Base-by-base conservation (phyloP, 768 basidiomycete genomes). In the Termitomyces sp. region DNA sequence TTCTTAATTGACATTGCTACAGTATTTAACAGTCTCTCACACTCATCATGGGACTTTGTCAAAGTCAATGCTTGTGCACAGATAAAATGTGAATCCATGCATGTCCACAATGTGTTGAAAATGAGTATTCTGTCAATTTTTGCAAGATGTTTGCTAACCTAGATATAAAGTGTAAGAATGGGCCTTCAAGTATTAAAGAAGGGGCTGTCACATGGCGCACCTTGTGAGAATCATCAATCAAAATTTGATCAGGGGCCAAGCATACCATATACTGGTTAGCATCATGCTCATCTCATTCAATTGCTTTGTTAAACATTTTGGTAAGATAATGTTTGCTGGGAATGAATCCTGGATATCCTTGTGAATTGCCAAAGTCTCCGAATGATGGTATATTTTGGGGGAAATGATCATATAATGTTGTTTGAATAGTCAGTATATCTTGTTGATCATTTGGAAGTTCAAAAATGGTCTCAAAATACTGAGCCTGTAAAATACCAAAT, bases 131-230 rank as follows among this genome's bases (percentile, higher is more conserved):
- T 66, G 24, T 69, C 60, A 13, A 63, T 28, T 32, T 67, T 71
- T 2, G 66, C 67, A 44, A 71, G 69, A 49, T 71, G 70, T 36
- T 70, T 71, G 28, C 63, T 69, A n/a, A 71, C 57, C 67, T 71
- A 54, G 35, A 54, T 33, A 24, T 13, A 2, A 13, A 36, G 36
- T 16, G 7, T 39, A 13, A 36, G 28, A 54, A 53, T 53, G 12
- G 38, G 33, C 35, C 11, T 38, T n/a, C 20, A 18, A 53, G 15
- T 39, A n/a, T n/a, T n/a, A 39, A 39, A 15, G 13, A 53, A n/a
- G 13, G 4, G 18, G n/a, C 6, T 35, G 2, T 15, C 13, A 22
- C n/a, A n/a, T n/a, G n/a, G 8, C 16, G 11, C 20, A 39, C 52
- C 52, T 54, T 54, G 13, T 54, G 38, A 54, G 53, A 54, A 39